A percentile compares a stretch with the other conserved stretches of the same genome.
These are phyloP conservation scores for Galeopsis tetrahit DNA, from an alignment of 257 asterid species.

Conservation along the genomic window DNA sequence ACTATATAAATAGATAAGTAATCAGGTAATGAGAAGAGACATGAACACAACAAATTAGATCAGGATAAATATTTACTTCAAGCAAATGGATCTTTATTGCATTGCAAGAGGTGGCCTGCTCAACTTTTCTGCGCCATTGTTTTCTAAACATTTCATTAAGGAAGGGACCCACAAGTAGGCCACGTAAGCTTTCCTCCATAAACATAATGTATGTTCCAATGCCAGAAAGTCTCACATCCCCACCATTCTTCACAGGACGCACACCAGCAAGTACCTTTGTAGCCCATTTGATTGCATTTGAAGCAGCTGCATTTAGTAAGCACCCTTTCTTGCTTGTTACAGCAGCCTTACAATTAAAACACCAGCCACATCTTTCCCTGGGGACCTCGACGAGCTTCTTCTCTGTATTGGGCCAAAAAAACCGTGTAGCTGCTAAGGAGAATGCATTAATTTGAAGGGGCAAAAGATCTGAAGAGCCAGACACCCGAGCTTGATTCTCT, in stretches of 20 bases:
- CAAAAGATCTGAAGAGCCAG: conserved; percentile 49
- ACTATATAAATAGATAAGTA: conserved; percentile 10
- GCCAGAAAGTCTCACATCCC: conserved; percentile 65
- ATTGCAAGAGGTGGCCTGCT: conserved; percentile 56
- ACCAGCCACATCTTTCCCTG: conserved; percentile 95
- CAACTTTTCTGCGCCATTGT: conserved; percentile 73
- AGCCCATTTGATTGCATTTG: conserved; percentile 71
- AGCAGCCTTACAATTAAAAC: conserved; percentile 72
- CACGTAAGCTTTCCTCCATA: conserved; percentile 83
- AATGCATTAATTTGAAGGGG: conserved; percentile 78
- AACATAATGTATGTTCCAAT: conserved; percentile 62
- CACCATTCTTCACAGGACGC: conserved; percentile 59
- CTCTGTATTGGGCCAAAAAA: conserved; percentile 88
- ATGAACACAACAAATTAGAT: conserved; percentile 28
- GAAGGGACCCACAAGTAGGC: conserved; percentile 71
- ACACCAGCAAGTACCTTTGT: conserved; percentile 59
- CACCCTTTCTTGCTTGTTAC: conserved; percentile 76
- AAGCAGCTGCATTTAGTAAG: conserved; percentile 83
- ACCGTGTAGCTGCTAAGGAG: conserved; percentile 62
- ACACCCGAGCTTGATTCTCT: conserved; percentile 53
- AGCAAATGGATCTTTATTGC: conserved; percentile 67
- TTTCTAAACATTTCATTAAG: conserved; percentile 57
- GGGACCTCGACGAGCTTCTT: conserved; percentile 78
- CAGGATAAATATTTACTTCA: conserved; percentile 55
- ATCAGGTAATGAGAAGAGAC: conserved; percentile 23